Percentiles rank a stretch among this genome's conserved stretches.
These are phyloP conservation scores for Lepidium campestre DNA, from an alignment of 441 rosid species.

Conservation along the genomic window DNA sequence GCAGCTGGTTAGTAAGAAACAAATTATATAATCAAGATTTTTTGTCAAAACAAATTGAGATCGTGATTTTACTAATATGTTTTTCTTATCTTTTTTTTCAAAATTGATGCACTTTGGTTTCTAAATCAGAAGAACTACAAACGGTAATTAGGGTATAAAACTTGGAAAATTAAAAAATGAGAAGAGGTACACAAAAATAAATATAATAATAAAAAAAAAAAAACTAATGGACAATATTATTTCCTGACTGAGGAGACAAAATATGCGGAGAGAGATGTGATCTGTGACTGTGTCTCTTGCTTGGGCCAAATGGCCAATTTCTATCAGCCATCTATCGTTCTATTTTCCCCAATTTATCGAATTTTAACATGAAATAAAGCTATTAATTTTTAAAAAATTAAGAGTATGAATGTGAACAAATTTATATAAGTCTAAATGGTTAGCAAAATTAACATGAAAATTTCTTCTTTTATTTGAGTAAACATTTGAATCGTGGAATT, in stretches of 20 bases:
- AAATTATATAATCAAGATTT: not conserved
- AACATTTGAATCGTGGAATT: not conserved
- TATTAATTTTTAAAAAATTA: too few relatives aligned
- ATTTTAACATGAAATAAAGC: not conserved
- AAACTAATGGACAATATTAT: not conserved
- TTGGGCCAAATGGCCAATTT: constrained; percentile 15
- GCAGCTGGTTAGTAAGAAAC: constrained; percentile 52
- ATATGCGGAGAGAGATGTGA: not conserved
- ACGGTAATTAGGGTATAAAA: constrained; percentile 23
- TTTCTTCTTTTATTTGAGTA: not conserved
- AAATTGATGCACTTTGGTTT: not conserved
- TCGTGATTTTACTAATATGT: not conserved
- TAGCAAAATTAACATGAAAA: not conserved
- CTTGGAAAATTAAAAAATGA: not conserved
- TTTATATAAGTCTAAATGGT: not conserved
- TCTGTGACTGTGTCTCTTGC: constrained; percentile 7
- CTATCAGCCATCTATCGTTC: not conserved
- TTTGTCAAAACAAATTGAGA: not conserved
- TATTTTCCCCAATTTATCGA: not conserved
- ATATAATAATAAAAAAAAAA: not conserved
- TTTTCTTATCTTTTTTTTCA: not conserved
- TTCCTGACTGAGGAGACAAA: not conserved
- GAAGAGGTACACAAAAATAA: not conserved
- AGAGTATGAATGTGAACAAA: not conserved
- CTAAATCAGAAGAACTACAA: constrained; percentile 10